phyloP scores from a whole-genome alignment of 83 land plant species.

The Thuja plicata region DNA sequence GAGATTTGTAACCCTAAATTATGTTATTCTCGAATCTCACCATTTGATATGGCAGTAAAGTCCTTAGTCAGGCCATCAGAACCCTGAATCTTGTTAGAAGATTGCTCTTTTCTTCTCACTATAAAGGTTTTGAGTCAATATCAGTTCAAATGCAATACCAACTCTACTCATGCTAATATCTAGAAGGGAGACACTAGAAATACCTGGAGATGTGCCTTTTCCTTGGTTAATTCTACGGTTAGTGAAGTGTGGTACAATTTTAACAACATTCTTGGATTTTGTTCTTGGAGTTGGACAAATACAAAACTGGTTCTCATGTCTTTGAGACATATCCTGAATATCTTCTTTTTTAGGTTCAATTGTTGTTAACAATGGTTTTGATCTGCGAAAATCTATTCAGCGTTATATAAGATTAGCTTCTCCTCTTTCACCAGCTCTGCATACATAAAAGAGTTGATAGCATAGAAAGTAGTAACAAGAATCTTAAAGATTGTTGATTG shows the following conservation, averaged over 20 bases:
- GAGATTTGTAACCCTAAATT: background rate
- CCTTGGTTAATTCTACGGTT: background rate
- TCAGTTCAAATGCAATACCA: background rate
- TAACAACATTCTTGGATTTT: background rate
- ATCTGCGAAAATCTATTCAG: conserved; percentile 10
- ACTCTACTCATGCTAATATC: background rate
- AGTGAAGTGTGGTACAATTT: conserved; percentile 12
- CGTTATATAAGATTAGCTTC: background rate
- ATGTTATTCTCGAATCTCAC: conserved; percentile 10
- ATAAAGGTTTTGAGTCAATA: background rate
- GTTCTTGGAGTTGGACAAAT: background rate
- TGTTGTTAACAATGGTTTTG: conserved; percentile 7
- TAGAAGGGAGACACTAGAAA: background rate
- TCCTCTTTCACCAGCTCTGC: background rate
- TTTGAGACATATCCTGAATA: background rate
- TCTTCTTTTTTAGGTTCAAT: background rate
- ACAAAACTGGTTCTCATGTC: background rate
- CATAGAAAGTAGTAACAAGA: background rate
- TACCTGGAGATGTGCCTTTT: background rate
- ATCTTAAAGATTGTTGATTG: background rate
- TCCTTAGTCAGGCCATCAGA: background rate
- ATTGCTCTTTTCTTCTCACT: background rate
- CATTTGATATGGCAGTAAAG: conserved; percentile 1
- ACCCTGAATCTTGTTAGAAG: background rate
- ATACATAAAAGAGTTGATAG: background rate